Conservation (phyloP, 257 asterid species). For the Echites panduratus region DNA sequence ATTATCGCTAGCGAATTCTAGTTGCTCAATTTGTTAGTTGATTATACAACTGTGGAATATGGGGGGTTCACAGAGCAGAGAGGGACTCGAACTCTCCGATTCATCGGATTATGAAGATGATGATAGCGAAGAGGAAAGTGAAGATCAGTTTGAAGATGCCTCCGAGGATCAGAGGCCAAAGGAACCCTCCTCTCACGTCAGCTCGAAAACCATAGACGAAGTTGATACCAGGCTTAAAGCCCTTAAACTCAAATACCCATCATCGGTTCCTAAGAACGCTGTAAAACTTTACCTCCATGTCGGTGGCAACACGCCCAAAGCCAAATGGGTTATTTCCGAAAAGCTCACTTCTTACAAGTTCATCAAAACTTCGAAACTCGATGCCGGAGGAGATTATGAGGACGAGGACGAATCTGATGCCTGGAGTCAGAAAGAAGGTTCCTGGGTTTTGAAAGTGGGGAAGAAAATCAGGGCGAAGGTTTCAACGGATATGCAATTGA, state of each 20-base stretch:
- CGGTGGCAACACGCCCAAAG: conserved; percentile 90
- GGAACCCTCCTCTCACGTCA: conserved; percentile 21
- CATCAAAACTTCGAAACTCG: conserved; percentile 46
- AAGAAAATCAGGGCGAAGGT: conserved; percentile 57
- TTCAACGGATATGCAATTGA: conserved; percentile 84
- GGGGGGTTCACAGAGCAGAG: conserved; percentile 97
- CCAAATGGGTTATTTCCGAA: conserved; percentile 80
- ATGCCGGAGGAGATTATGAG: conserved; percentile 32
- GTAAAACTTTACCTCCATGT: conserved; percentile 77
- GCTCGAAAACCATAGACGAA: conserved; percentile 51
- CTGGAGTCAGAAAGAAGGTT: conserved; percentile 37
- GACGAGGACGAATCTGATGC: conserved; percentile 38
- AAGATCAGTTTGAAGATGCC: conserved; percentile 45
- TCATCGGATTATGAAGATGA: conserved; percentile 62
- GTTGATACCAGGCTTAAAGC: conserved; percentile 60
- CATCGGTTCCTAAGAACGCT: conserved; percentile 38
- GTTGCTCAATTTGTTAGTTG: neutral
- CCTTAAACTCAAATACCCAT: conserved; percentile 68
- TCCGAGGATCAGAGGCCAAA: conserved; percentile 32
- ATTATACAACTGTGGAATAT: conserved; percentile 21
- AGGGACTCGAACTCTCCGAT: conserved; percentile 90
- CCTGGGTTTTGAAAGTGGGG: conserved; percentile 82
- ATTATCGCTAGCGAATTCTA: neutral
- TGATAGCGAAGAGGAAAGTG: conserved; percentile 41
- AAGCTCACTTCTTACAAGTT: conserved; percentile 47